Conservation (phyloP, 176 grass and related monocot genomes). For the Puya raimondii region DNA sequence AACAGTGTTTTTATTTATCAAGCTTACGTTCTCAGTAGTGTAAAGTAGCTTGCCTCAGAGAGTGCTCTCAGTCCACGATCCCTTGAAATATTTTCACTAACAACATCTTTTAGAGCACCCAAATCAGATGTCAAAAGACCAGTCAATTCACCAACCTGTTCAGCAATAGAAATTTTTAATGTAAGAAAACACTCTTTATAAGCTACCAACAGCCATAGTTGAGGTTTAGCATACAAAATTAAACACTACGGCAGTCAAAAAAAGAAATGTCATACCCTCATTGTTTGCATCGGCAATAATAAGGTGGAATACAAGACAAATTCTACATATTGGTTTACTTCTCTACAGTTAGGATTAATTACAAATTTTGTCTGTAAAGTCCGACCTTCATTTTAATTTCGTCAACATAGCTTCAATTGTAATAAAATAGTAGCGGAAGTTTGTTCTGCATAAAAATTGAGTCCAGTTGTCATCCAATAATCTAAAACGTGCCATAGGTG, state of each 20-base stretch:
- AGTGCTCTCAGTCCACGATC: slow-evolving; percentile 91
- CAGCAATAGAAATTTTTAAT: slow-evolving; percentile 15
- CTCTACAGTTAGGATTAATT: no score
- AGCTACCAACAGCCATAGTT: neutral
- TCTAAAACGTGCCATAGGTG: no score
- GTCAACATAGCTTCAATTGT: no score
- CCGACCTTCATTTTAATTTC: no score
- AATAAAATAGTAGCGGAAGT: no score
- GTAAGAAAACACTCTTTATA: neutral
- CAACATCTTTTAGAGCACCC: slow-evolving; percentile 73
- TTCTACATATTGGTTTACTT: neutral
- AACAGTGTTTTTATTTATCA: slow-evolving; percentile 31
- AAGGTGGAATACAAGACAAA: neutral
- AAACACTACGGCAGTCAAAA: neutral
- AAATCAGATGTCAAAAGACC: slow-evolving; percentile 94
- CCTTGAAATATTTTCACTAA: slow-evolving; percentile 95
- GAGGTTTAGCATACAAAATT: neutral
- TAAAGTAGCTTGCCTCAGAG: slow-evolving; percentile 90
- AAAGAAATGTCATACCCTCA: neutral
- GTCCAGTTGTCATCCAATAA: no score
- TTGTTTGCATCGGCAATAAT: neutral
- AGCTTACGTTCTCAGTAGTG: slow-evolving; percentile 43
- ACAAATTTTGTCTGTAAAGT: no score
- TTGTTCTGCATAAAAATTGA: no score
- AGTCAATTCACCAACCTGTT: slow-evolving; percentile 91